These are phyloP conservation scores for Hansenula lynferdii DNA, from an alignment of 1,139 yeast genomes.

Conservation along the genomic window DNA sequence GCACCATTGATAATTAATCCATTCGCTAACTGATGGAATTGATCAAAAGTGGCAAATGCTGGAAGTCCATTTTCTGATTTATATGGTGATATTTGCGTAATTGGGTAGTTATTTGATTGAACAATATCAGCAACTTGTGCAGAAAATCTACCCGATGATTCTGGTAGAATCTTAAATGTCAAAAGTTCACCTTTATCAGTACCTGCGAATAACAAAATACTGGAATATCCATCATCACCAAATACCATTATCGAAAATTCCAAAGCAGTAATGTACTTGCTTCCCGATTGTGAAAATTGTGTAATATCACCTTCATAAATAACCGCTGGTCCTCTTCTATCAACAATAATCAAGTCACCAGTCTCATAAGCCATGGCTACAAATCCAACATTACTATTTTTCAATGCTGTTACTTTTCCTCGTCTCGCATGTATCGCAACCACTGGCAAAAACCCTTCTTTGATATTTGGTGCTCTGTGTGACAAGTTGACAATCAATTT, in stretches of 20 bases:
- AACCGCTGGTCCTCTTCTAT: constrained; percentile 81
- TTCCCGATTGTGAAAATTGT: constrained; percentile 19
- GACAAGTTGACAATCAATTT: constrained; percentile 30
- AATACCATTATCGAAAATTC: constrained; percentile 70
- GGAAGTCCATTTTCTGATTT: constrained; percentile 55
- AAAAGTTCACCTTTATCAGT: constrained; percentile 73
- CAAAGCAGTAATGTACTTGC: constrained; percentile 47
- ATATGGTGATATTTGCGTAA: constrained; percentile 55
- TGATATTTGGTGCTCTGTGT: constrained; percentile 35
- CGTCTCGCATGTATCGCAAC: constrained; percentile 45
- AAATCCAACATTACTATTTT: constrained; percentile 76
- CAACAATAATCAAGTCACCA: constrained; percentile 74
- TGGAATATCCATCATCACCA: constrained; percentile 64
- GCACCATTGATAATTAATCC: constrained; percentile 64
- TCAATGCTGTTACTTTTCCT: constrained; percentile 52
- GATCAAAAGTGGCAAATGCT: constrained; percentile 57
- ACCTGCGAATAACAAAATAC: constrained; percentile 72
- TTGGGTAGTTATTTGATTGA: constrained; percentile 43
- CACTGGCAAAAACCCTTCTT: constrained; percentile 70
- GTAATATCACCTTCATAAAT: constrained; percentile 48
- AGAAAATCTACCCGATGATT: constrained; percentile 60
- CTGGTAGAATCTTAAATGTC: constrained; percentile 66
- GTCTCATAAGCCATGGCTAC: constrained; percentile 76
- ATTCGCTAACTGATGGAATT: constrained; percentile 55
- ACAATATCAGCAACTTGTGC: constrained; percentile 51